Evolutionary conservation across 805 yeast species (phyloP), one percentile per base, ranked within the genome.

Genomic region (Cyberlindnera euphorbiae): DNA sequence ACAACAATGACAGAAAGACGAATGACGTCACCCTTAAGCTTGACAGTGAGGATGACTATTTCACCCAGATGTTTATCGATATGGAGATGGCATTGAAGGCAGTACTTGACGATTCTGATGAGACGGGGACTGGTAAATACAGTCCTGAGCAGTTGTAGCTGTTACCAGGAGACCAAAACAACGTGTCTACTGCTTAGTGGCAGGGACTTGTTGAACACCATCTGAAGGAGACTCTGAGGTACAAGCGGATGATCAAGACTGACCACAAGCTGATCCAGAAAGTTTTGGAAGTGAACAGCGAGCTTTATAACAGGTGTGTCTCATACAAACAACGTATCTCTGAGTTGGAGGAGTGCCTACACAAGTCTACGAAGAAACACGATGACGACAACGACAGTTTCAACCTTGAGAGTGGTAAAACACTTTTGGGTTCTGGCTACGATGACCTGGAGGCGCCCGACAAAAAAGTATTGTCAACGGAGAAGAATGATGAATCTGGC

Each of bases 211-310:
- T 44, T 17, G 39, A 39, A 2, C 26, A 41, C 16, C 44, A 42
- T 24, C 18, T 21, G 17, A n/a, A 3, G 1, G 16, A 38, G 8
- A 25, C 28, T 13, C 13, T 26, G 5, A 39, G 33, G 14, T 36
- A 33, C 4, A 28, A 31, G 14, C 19, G 30, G 16, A 44, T 33
- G 28, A n/a, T 41, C 12, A 16, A 29, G 3, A 10, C 28, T 17
- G 45, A 41, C 34, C 40, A 34, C 26, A 28, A 15, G 14, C 45
- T 50, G 45, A 47, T 48, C 11, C 34, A 39, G 13, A 42, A 40
- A 14, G 36, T 48, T 9, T 44, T 50, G 35, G 52, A 50, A 24
- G 37, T 50, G 33, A 50, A 48, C 33, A 47, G 45, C 26, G 33
- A 28, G 36, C 19, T 37, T 24, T 19, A 28, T 13, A 13, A 26